phyloP scores from a whole-genome alignment of 2,329 filamentous ascomycete species.

The Keithomyces neogunnii region DNA sequence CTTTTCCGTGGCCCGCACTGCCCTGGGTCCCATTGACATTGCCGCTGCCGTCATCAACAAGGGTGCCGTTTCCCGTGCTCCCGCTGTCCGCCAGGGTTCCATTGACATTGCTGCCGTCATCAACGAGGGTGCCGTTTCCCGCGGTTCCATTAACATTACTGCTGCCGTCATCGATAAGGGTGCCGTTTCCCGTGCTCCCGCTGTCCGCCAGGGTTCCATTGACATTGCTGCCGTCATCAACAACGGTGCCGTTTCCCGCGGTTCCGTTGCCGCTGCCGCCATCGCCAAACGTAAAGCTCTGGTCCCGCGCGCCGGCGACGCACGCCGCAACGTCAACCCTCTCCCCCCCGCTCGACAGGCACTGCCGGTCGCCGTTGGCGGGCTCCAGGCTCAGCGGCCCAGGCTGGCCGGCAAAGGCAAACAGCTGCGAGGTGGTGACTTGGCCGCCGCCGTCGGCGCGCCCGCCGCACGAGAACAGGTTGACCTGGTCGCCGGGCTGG shows the following conservation, averaged over 20 bases:
- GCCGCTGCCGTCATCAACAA: not conserved
- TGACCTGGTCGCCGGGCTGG: constrained; percentile 33
- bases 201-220: not conserved
- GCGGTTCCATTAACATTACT: not conserved
- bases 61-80: not conserved
- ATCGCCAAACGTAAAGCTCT: constrained; percentile 3
- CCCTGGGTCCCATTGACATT: not conserved
- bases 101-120: not conserved
- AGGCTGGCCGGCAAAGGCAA: constrained; percentile 33
- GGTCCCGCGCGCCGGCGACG: not conserved
- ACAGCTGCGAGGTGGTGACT: constrained; percentile 44
- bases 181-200: not conserved
- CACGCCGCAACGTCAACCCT: constrained; percentile 15
- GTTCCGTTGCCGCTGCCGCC: not conserved
- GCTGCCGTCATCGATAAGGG: not conserved
- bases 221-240: not conserved
- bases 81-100: not conserved
- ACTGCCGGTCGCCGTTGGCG: constrained; percentile 35
- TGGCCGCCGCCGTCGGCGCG: constrained; percentile 44
- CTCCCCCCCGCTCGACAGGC: constrained; percentile 29
- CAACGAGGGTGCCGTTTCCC: not conserved
- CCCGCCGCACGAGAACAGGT: constrained; percentile 51
- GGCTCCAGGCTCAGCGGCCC: constrained; percentile 37
- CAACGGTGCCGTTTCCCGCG: not conserved
- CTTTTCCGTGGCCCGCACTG: not conserved